phyloP scores from a whole-genome alignment of 2,329 filamentous ascomycete species.

The Ambrosiella beaveri region DNA sequence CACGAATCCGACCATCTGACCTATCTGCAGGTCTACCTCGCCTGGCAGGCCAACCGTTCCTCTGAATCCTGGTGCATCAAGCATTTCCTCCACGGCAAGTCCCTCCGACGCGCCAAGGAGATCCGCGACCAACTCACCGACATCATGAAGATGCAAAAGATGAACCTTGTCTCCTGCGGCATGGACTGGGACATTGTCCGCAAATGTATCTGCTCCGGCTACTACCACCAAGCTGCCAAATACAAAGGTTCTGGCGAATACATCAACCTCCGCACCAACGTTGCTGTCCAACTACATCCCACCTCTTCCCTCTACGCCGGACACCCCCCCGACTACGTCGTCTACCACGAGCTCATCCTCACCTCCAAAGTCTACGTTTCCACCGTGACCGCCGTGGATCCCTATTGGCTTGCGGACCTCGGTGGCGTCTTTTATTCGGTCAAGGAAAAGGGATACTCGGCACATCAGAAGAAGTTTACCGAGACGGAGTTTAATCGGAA shows the following conservation, averaged over 20 bases:
- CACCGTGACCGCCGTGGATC: slow-evolving; percentile 87
- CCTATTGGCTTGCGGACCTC: slow-evolving; percentile 90
- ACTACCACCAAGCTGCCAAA: slow-evolving; percentile 93
- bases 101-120: slow-evolving; percentile 76
- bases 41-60: slow-evolving; percentile 83
- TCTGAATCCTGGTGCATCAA: slow-evolving; percentile 83
- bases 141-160: slow-evolving; percentile 83
- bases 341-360: slow-evolving; percentile 95
- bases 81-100: slow-evolving; percentile 93
- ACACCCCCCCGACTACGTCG: slow-evolving; percentile 88
- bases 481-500: slow-evolving; percentile 84
- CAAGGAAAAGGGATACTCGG: slow-evolving; percentile 92
- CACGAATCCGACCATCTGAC: slow-evolving; percentile 95
- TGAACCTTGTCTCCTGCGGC: slow-evolving; percentile 72
- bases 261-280: slow-evolving; percentile 85
- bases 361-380: slow-evolving; percentile 98
- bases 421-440: slow-evolving; percentile 95
- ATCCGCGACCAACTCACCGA: slow-evolving; percentile 85
- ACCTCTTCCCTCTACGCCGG: slow-evolving; percentile 89
- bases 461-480: slow-evolving; percentile 66
- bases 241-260: slow-evolving; percentile 96
- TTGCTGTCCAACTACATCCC: slow-evolving; percentile 85
- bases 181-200: slow-evolving; percentile 95
- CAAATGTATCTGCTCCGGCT: slow-evolving; percentile 92
- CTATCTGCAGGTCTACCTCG: slow-evolving; percentile 83